A percentile compares a stretch with the other conserved stretches of the same genome.
phyloP scores from a whole-genome alignment of 2,329 filamentous ascomycete genomes.

The Paraconiothyrium brasiliense region DNA sequence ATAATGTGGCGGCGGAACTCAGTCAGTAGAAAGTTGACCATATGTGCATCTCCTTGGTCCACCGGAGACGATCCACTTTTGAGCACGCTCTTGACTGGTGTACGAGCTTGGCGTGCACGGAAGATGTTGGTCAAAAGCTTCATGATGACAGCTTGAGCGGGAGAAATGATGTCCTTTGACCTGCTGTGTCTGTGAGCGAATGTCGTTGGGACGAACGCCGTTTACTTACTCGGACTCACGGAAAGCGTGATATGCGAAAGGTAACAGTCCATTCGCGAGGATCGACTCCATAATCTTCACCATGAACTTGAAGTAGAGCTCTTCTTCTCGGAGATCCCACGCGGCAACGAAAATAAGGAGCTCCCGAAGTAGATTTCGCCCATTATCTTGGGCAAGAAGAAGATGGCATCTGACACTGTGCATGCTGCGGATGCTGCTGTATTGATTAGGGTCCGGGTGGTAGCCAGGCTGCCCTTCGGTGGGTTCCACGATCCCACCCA shows the following conservation, averaged over 20 bases:
- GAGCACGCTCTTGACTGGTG: conserved; percentile 53
- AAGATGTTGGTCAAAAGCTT: conserved; percentile 92
- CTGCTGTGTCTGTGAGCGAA: conserved; percentile 36
- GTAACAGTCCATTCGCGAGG: conserved; percentile 86
- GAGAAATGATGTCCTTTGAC: conserved; percentile 94
- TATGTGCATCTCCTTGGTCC: conserved; percentile 67
- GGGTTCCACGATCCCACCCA: conserved; percentile 90
- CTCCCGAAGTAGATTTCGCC: conserved; percentile 87
- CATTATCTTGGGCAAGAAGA: conserved; percentile 87
- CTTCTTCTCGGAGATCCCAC: conserved; percentile 93
- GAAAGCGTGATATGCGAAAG: conserved; percentile 91
- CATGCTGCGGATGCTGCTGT: conserved; percentile 74
- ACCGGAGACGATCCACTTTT: conserved; percentile 58
- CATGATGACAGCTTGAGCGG: conserved; percentile 91
- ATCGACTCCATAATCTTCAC: conserved; percentile 95
- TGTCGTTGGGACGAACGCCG: not conserved
- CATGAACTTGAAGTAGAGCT: conserved; percentile 95
- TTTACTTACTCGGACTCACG: conserved; percentile 65
- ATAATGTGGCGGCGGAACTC: conserved; percentile 93
- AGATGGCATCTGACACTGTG: conserved; percentile 91
- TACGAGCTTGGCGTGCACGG: conserved; percentile 63
- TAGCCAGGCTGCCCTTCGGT: conserved; percentile 71
- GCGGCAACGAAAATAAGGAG: conserved; percentile 95
- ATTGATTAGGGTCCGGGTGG: conserved; percentile 58
- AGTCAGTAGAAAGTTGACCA: conserved; percentile 89